phyloP scores from a whole-genome alignment of 768 basidiomycete genomes.

The Pisolithus marmoratus region DNA sequence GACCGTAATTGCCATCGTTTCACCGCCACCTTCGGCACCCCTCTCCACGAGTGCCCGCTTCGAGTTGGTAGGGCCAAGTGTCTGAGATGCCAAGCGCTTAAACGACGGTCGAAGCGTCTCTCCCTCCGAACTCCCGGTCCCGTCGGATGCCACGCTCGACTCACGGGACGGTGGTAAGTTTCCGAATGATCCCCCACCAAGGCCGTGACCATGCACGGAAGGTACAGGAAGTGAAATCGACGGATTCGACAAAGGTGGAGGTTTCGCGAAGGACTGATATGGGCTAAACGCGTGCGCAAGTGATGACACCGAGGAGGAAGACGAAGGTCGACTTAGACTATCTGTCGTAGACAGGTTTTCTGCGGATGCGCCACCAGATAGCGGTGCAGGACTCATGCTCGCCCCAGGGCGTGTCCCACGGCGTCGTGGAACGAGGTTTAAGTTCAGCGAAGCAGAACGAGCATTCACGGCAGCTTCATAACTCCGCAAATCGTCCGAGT shows the following conservation, averaged over 20 bases:
- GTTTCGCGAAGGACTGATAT: conserved; percentile 16
- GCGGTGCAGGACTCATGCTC: conserved; percentile 14
- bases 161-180: conserved; percentile 19
- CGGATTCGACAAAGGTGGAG: conserved; percentile 21
- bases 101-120: conserved; percentile 52
- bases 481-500: conserved; percentile 57
- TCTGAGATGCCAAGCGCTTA: conserved; percentile 70
- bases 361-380: not conserved
- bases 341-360: conserved; percentile 6
- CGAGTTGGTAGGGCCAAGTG: conserved; percentile 52
- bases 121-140: conserved; percentile 28
- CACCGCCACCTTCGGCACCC: conserved; percentile 24
- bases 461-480: conserved; percentile 77
- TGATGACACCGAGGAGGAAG: conserved; percentile 33
- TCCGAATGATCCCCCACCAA: not conserved
- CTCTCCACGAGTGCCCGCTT: conserved; percentile 47
- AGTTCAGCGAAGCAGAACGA: conserved; percentile 51
- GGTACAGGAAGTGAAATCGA: conserved; percentile 33
- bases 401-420: conserved; percentile 18
- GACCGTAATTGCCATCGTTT: conserved; percentile 17
- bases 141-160: conserved; percentile 28
- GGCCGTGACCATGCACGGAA: conserved; percentile 5
- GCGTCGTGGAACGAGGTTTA: conserved; percentile 48
- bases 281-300: conserved; percentile 38
- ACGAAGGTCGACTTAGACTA: conserved; percentile 31